Percentiles rank a stretch among this genome's conserved stretches.
phyloP scores from a whole-genome alignment of 331 rosid species.

The Erythrophleum ivorense region DNA sequence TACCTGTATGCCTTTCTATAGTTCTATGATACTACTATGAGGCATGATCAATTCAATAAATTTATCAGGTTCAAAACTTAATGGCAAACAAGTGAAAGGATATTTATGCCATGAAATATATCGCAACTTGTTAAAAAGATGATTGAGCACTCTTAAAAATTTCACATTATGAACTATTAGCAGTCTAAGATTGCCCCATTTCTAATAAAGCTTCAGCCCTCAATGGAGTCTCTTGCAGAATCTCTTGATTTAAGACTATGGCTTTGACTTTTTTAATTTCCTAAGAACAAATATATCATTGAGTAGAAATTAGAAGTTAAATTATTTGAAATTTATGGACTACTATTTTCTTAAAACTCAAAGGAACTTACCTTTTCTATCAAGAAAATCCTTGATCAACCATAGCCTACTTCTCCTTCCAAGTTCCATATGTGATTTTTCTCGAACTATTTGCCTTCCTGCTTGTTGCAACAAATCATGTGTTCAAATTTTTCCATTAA shows the following conservation, averaged over 20 bases:
- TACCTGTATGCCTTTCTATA: constrained; percentile 33
- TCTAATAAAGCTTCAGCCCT: constrained; percentile 13
- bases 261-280: constrained; percentile 10
- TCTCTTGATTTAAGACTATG: not conserved
- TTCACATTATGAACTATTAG: not conserved
- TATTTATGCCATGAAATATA: not conserved
- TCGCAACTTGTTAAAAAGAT: not conserved
- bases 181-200: not conserved
- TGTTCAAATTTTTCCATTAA: not conserved
- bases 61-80: not conserved
- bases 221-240: not conserved
- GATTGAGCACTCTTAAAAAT: not conserved
- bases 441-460: constrained; percentile 9
- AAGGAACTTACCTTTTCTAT: constrained; percentile 5
- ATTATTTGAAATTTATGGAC: not conserved
- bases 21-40: not conserved
- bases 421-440: not conserved
- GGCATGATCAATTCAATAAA: not conserved
- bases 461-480: constrained; percentile 33
- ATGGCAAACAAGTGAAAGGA: not conserved
- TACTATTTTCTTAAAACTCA: not conserved
- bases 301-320: not conserved
- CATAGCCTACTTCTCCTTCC: constrained; percentile 41
- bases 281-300: not conserved
- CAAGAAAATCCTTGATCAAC: constrained; percentile 21